Base-by-base conservation (phyloP, 257 asterid genomes). In the Phtheirospermum japonicum region DNA sequence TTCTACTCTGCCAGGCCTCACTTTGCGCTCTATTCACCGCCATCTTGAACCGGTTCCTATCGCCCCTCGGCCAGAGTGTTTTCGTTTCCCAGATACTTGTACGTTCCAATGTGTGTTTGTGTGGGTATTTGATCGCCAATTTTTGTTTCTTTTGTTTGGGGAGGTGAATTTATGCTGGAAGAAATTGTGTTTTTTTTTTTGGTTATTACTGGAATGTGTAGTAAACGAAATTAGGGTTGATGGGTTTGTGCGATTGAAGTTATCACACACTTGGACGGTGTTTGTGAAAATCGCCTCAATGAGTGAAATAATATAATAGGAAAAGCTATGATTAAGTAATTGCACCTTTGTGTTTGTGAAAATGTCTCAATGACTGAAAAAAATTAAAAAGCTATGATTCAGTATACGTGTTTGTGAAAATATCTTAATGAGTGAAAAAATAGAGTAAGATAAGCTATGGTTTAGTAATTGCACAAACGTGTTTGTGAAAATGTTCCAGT, bases 1-100 rank as follows among this genome's bases (percentile, higher is more conserved):
- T 61, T 45, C 67, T 69, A 16, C 56, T 69, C 49, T 46, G 55
- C 1, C 73, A 69, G 63, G 55, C 62, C 33, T n/a, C 73, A 12
- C 56, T 52, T 19, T 37, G 57, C 11, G 65, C 73, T n/a, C 23
- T 69, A 39, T 7, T 31, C 54, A 52, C 68, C 33, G 46, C 73
- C 57, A 0, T 53, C 57, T 52, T 69, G 36, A 40, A 61, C 48
- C 73, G 63, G 7, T 42, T 30, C 46, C 36, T 69, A n/a, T 5
- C 61, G 11, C 68, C 50, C 5, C 57, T 69, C 7, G 73, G 73
- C 56, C 73, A 69, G 67, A 69, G 68, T 45, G 28, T 52, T 18
- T 69, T 69, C 68, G 13, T 69, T 14, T 69, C 68, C 9, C 73
- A 69, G 34, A 60, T 69, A 39, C 73, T 69, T 6, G 73, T 69